Base-by-base conservation (phyloP, 345 rosid species). In the Litchi chinensis region DNA sequence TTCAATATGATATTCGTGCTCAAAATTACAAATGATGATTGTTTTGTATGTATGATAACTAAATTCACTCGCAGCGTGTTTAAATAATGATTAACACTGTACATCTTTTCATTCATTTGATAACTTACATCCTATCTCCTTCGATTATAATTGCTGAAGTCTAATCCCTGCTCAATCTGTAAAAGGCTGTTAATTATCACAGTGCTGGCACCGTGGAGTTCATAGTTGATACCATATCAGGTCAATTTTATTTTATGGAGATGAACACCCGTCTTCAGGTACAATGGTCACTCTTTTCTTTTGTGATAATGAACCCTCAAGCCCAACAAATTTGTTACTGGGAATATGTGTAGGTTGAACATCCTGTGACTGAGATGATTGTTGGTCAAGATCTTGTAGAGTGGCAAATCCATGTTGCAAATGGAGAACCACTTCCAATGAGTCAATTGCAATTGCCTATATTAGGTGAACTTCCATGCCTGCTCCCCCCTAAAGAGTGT, bases 251-350 rank as follows among this genome's bases (percentile, higher is more conserved):
- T 80, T 95, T 93, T 79, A 95, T 95, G 99, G 98, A 93, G 84
- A 95, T 95, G 98, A 95, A 93, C 84, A 95, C 97, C 65, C 93
- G 95, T 77, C 97, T 95, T 66, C 98, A 93, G 99, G 99, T 92
- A 68, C 80, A 77, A 77, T 54, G 9, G 41, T 75, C 56, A 37
- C 32, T 82, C 68, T 43, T 57, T 71, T 65, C 66, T 26, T 54
- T 65, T 43, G n/a, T 77, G 28, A 76, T 68, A 10, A 50, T 74
- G 71, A 70, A 77, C 60, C 56, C 37, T 43, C 11, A 40, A 69
- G 73, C 67, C 63, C 40, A 62, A 77, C 65, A 62, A 76, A 76
- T 62, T 76, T 24, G 64, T 78, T 24, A 62, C 18, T 63, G 56
- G 40, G 68, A 66, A 77, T 44, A 13, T 76, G 68, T 62, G n/a